Conservation (phyloP, 257 asterid species). For the Solanum sparsipilum region DNA sequence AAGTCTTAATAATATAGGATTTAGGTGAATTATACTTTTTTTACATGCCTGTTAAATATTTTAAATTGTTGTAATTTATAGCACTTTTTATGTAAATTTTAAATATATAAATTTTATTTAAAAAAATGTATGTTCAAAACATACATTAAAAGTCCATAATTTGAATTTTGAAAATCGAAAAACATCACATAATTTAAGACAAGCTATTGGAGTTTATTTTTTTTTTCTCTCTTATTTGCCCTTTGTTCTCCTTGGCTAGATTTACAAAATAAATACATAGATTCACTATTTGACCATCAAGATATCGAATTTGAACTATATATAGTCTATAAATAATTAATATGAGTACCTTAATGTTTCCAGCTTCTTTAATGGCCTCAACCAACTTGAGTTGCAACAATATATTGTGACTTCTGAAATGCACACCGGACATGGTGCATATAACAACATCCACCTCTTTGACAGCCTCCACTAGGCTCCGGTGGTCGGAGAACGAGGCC, state of each 20-base stretch:
- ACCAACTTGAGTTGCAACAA: constrained; percentile 67
- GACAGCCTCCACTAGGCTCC: constrained; percentile 66
- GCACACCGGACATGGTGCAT: constrained; percentile 84
- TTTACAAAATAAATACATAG: background rate
- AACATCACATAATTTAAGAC: too few relatives aligned
- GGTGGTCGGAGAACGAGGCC: constrained; percentile 61
- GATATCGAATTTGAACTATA: background rate
- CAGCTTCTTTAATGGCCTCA: constrained; percentile 76
- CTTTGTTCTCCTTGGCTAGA: background rate
- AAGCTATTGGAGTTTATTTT: background rate
- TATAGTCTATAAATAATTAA: too few relatives aligned
- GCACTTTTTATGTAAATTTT: rapidly evolving
- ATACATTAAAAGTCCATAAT: too few relatives aligned
- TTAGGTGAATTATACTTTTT: too few relatives aligned
- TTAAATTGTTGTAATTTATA: too few relatives aligned
- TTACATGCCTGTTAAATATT: too few relatives aligned
- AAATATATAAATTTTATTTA: too few relatives aligned
- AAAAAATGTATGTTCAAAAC: background rate
- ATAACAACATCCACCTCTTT: constrained; percentile 71
- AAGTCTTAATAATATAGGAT: too few relatives aligned
- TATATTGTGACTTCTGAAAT: constrained; percentile 59
- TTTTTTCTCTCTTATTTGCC: background rate
- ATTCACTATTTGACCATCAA: background rate
- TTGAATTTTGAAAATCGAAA: too few relatives aligned
- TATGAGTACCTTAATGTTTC: constrained; percentile 56